Evolutionary conservation across 1,284 basidiomycete species (phyloP).

Genomic region (Ganoderma lingzhi): DNA sequence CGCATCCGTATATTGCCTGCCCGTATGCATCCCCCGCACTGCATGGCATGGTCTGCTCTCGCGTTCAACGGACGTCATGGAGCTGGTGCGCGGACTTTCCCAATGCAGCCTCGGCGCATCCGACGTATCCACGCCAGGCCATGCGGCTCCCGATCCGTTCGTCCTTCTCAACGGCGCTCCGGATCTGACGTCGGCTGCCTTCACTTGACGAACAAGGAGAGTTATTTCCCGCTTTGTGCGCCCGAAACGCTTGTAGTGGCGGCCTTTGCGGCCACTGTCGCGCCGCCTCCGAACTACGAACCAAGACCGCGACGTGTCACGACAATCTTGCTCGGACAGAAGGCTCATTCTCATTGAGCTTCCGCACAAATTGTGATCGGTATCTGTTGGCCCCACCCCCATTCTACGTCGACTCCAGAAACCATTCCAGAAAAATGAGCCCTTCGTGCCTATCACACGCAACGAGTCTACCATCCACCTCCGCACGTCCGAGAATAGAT

Average conservation of each 20-base stretch:
- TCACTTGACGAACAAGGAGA: not conserved
- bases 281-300: conserved; percentile 3
- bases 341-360: not conserved
- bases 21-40: not conserved
- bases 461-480: not conserved
- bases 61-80: not conserved
- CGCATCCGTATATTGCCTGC: not conserved
- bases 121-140: conserved; percentile 8
- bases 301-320: not conserved
- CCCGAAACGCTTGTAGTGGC: not conserved
- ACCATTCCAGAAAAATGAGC: not conserved
- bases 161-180: not conserved
- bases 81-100: conserved; percentile 2
- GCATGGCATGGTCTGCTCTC: not conserved
- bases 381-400: not conserved
- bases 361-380: conserved; percentile 6
- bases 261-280: not conserved
- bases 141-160: not conserved
- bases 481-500: not conserved
- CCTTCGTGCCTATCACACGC: not conserved
- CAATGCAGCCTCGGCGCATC: not conserved
- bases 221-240: not conserved
- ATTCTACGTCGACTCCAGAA: not conserved
- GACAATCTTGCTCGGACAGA: conserved; percentile 1
- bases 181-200: conserved; percentile 3